Evolutionary conservation across 2,329 filamentous ascomycete species (phyloP).

Genomic region (Cladosporium sphaerospermum): DNA sequence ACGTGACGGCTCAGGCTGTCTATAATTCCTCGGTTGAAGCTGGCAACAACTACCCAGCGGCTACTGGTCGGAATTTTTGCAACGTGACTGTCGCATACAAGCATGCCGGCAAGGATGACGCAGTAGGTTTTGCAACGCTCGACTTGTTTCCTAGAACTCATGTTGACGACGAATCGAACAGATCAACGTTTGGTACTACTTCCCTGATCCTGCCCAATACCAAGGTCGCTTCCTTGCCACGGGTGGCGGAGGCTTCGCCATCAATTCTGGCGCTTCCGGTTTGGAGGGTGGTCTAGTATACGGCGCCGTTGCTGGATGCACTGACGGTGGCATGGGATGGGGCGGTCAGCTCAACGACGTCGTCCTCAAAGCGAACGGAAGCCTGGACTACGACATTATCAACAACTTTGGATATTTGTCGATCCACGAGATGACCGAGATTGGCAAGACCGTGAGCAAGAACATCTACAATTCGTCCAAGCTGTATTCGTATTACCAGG

Average conservation of each 20-base stretch:
- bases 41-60: slow-evolving; percentile 14
- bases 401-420: slow-evolving; percentile 49
- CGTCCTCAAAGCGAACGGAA: slow-evolving; percentile 37
- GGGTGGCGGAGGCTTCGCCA: slow-evolving; percentile 40
- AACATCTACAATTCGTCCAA: slow-evolving; percentile 33
- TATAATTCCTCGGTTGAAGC: slow-evolving; percentile 13
- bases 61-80: slow-evolving; percentile 15
- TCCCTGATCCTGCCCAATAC: slow-evolving; percentile 39
- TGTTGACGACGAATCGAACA: background rate
- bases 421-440: slow-evolving; percentile 45
- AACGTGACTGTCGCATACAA: slow-evolving; percentile 16
- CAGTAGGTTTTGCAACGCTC: background rate
- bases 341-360: slow-evolving; percentile 27
- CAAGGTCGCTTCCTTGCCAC: slow-evolving; percentile 43
- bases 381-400: slow-evolving; percentile 45
- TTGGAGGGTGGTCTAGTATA: slow-evolving; percentile 34
- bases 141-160: background rate
- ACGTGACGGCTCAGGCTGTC: slow-evolving; percentile 11
- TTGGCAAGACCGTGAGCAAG: slow-evolving; percentile 41
- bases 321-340: slow-evolving; percentile 46
- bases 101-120: slow-evolving; percentile 14
- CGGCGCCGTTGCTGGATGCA: slow-evolving; percentile 44
- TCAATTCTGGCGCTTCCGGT: slow-evolving; percentile 27
- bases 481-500: slow-evolving; percentile 47
- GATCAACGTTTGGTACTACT: slow-evolving; percentile 33